Conservation (phyloP, 2,329 filamentous ascomycete genomes). For the Penicillium crustosum region DNA sequence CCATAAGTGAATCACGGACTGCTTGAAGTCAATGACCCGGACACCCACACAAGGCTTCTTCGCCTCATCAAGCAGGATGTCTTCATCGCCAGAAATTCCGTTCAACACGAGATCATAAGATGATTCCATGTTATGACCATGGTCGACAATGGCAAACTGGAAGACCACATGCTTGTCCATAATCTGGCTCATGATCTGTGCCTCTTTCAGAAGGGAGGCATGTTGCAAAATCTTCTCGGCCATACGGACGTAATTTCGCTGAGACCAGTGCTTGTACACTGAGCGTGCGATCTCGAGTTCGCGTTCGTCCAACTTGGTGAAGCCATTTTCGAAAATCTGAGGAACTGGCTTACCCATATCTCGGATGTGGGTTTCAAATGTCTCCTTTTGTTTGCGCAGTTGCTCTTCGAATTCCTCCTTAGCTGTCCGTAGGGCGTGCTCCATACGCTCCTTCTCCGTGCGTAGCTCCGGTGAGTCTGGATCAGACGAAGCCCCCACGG, state of each 20-base stretch:
- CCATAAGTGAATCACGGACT: constrained; percentile 86
- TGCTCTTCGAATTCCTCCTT: constrained; percentile 90
- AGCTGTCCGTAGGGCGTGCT: constrained; percentile 71
- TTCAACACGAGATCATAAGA: constrained; percentile 97
- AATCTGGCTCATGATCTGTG: constrained; percentile 96
- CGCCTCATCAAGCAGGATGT: constrained; percentile 74
- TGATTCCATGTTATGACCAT: constrained; percentile 83
- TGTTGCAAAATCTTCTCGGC: constrained; percentile 88
- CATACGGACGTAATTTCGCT: constrained; percentile 87
- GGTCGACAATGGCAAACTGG: constrained; percentile 88
- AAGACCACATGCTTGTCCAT: constrained; percentile 91
- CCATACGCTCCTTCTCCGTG: constrained; percentile 81
- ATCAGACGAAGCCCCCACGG: constrained; percentile 67
- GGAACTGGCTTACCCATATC: constrained; percentile 64
- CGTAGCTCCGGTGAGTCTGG: constrained; percentile 80
- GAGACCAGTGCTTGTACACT: constrained; percentile 72
- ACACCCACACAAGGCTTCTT: constrained; percentile 89
- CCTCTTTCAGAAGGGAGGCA: constrained; percentile 85
- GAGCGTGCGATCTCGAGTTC: constrained; percentile 70
- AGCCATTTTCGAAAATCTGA: constrained; percentile 48
- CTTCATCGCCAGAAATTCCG: constrained; percentile 82
- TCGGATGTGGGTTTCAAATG: constrained; percentile 81
- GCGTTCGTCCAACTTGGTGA: constrained; percentile 61
- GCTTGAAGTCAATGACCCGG: constrained; percentile 85
- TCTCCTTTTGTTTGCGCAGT: constrained; percentile 76